phyloP scores from a whole-genome alignment of 2,329 filamentous ascomycete genomes.

The Lachnellula suecica region DNA sequence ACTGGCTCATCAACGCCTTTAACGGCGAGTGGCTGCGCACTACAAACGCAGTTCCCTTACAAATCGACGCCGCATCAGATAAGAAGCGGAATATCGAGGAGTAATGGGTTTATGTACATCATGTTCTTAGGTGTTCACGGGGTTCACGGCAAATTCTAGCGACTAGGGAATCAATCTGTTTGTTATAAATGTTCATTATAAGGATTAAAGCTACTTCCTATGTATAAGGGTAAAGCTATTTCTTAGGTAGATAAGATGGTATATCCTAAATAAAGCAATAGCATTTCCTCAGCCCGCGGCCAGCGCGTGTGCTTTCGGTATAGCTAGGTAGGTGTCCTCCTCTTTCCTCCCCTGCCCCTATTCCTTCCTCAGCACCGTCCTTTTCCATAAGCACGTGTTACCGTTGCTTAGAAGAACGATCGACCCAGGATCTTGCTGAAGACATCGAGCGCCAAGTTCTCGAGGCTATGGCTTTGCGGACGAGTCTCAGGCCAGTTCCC shows the following conservation, averaged over 20 bases:
- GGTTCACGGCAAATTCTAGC: not conserved
- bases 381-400: too few species aligned
- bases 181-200: not conserved
- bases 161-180: not conserved
- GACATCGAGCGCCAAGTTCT: too few species aligned
- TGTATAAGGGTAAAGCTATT: not conserved
- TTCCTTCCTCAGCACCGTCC: too few species aligned
- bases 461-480: too few species aligned
- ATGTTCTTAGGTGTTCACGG: not conserved
- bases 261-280: not conserved
- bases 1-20: conserved; percentile 96
- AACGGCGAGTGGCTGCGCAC: conserved; percentile 84
- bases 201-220: not conserved
- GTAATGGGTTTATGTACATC: not conserved
- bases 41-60: conserved; percentile 30
- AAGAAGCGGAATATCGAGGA: conserved; percentile 9
- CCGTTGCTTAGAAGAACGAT: too few species aligned
- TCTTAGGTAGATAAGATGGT: not conserved
- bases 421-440: too few species aligned
- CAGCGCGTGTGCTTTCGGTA: not conserved
- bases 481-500: too few species aligned
- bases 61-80: conserved; percentile 25
- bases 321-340: too few species aligned
- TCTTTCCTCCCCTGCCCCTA: too few species aligned
- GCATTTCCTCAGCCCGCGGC: not conserved